Conservation (phyloP, 805 yeast species). For the Yarrowia osloensis region DNA sequence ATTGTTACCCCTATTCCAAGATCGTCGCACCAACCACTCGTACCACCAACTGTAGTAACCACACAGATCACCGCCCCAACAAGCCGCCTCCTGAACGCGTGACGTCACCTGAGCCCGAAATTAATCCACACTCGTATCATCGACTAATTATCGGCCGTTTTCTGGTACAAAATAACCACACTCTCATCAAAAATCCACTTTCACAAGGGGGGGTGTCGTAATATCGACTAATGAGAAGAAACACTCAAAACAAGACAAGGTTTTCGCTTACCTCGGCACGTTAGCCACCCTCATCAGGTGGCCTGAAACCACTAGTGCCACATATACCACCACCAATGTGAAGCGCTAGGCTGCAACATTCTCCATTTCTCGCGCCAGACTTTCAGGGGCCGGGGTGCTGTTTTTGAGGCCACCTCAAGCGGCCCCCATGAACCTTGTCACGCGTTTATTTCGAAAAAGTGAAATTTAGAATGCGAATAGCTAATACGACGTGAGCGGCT, state of each 20-base stretch:
- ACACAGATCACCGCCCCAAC: no score
- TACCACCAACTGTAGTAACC: no score
- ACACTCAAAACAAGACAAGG: neutral
- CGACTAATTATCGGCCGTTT: neutral
- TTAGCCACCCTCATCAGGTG: neutral
- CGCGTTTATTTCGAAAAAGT: neutral
- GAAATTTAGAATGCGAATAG: neutral
- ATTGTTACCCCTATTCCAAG: no score
- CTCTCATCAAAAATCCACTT: neutral
- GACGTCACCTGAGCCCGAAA: no score
- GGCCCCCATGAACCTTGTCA: neutral
- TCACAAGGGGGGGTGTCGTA: neutral
- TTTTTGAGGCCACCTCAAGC: no score
- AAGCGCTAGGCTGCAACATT: no score
- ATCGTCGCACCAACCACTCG: no score
- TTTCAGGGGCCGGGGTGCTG: no score
- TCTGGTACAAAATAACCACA: neutral
- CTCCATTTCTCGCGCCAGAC: no score
- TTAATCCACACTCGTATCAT: no score
- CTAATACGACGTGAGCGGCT: no score
- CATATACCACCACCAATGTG: neutral
- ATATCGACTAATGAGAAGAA: neutral
- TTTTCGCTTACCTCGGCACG: neutral
- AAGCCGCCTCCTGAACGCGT: no score
- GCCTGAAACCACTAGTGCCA: neutral